phyloP scores from a whole-genome alignment of 2,329 filamentous ascomycete species.

The Aspergillus bombycis region DNA sequence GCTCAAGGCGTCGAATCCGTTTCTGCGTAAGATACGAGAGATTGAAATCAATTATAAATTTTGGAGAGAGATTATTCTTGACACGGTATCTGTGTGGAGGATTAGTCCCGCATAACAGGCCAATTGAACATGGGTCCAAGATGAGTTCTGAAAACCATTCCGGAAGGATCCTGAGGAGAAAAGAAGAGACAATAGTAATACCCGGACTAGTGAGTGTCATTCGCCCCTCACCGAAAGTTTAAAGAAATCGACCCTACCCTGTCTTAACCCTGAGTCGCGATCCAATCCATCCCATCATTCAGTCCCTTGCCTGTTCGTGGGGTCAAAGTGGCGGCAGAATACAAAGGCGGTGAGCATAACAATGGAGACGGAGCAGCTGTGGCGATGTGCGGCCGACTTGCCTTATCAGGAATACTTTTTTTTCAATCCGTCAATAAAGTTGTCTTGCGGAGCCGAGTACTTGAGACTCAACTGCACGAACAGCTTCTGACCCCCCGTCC shows the following conservation, averaged over 20 bases:
- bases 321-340: constrained; percentile 6
- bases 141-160: constrained; percentile 1
- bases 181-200: background rate
- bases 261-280: background rate
- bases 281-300: constrained; percentile 3
- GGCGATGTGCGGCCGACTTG: constrained; percentile 34
- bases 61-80: constrained; percentile 7
- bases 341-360: background rate
- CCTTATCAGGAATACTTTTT: constrained; percentile 34
- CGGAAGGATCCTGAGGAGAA: background rate
- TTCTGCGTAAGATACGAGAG: background rate
- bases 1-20: background rate
- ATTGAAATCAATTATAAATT: background rate
- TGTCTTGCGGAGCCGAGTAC: background rate
- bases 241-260: background rate
- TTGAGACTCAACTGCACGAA: constrained; percentile 15
- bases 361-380: constrained; percentile 23
- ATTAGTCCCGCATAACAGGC: constrained; percentile 19
- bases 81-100: constrained; percentile 14
- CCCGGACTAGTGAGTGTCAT: background rate
- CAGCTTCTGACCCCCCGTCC: constrained; percentile 14
- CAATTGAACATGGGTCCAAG: constrained; percentile 10
- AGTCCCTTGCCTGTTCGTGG: constrained; percentile 7
- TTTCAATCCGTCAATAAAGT: constrained; percentile 12
- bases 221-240: background rate